Base-by-base conservation (phyloP, 2,329 filamentous ascomycete genomes). In the Ophiostoma perfectum region DNA sequence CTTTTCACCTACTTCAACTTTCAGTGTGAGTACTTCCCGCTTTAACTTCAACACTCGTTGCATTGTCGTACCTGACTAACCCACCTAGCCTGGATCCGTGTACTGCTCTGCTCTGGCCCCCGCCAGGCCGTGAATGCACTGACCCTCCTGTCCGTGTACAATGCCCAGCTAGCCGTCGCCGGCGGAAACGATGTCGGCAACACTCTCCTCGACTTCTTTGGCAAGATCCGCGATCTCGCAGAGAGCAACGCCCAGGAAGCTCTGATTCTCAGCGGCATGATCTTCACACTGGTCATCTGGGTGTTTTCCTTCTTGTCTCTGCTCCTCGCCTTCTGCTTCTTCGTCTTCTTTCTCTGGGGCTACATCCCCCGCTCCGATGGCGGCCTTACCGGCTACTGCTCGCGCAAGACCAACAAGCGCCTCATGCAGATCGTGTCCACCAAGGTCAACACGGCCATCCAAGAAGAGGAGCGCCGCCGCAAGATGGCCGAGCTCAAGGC, bases 201-300 rank as follows among this genome's bases (percentile, higher is more conserved):
- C 16, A 84, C 85, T 0, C 79, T 96, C 42, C 79, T 86, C 18
- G 88, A 90, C 70, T 96, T 98, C 79, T 97, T 95, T 76, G 80
- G 88, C 74, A 97, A 97, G 74, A 83, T 98, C 72, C 84, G 86
- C 73, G 80, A 84, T 9, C 84, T 98, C 45, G 90, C 91, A 42
- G 82, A 88, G 16, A 81, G 89, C 45, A 89, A 96, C 77, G 88
- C 87, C 71, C 87, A 89, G 72, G 92, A 97, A 77, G 91, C 91
- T 1, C 80, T 95, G 70, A 90, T 97, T 73, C 83, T 98, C 66
- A 91, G 88, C 52, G 89, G 92, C 78, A 98, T 98, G 95, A 80
- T 93, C 71, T 98, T 97, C 79, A 97, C 94, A 3, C 78, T 97
- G 36, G 77, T 97, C 67, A 87, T 98, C 73, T 98, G 94, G 94